These are phyloP conservation scores for Aristolochia californica DNA, from an alignment of 164 flowering plant species.

Conservation along the genomic window DNA sequence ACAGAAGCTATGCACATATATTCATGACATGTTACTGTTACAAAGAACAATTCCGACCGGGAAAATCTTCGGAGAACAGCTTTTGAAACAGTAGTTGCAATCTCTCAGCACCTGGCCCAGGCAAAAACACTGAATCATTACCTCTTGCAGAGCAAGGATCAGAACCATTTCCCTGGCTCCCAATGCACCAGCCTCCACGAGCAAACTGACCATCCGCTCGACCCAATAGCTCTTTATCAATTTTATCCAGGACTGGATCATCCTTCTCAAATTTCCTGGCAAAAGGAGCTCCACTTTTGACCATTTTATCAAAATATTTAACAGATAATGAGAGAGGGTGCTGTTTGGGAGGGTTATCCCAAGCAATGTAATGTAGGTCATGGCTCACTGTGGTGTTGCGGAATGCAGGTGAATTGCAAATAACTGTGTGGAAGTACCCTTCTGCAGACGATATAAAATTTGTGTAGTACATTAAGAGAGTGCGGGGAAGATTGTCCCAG, in stretches of 20 bases:
- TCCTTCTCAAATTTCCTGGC: conserved; percentile 80
- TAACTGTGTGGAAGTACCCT: conserved; percentile 94
- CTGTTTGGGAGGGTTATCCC: conserved; percentile 98
- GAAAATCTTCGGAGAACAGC: conserved; percentile 41
- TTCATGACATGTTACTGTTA: conserved; percentile 7
- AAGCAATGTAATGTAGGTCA: conserved; percentile 95
- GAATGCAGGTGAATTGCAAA: conserved; percentile 69
- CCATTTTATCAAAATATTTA: conserved; percentile 71
- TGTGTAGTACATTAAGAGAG: conserved; percentile 82
- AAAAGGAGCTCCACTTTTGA: conserved; percentile 81
- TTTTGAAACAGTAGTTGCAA: conserved; percentile 37
- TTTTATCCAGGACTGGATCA: conserved; percentile 81
- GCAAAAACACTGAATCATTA: conserved; percentile 50
- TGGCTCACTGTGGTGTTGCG: conserved; percentile 60
- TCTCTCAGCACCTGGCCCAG: conserved; percentile 71
- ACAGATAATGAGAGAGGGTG: conserved; percentile 61
- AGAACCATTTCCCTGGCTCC: conserved; percentile 39
- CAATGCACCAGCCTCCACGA: conserved; percentile 89
- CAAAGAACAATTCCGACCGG: conserved; percentile 40
- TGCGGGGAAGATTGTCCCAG: conserved; percentile 90
- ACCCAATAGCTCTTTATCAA: conserved; percentile 68
- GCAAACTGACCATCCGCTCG: conserved; percentile 44
- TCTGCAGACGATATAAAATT: conserved; percentile 94
- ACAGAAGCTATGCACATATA: not conserved
- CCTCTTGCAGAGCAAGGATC: conserved; percentile 75